phyloP scores from a whole-genome alignment of 2,329 filamentous ascomycete species.

The Cordyceps cicadae region DNA sequence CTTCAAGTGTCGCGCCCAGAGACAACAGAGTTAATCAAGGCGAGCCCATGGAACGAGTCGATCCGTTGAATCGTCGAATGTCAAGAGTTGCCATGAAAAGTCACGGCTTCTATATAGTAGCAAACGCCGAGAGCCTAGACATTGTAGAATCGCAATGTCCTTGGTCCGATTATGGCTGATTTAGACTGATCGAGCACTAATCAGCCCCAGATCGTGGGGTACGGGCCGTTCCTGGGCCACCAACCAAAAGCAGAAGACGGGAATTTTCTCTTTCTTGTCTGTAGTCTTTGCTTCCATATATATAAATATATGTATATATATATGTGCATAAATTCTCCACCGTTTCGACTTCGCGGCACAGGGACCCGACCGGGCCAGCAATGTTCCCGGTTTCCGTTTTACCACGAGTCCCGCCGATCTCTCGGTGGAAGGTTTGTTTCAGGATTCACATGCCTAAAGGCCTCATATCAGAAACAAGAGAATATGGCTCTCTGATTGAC shows the following conservation, averaged over 20 bases:
- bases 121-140: no score
- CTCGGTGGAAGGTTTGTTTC: no score
- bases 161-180: no score
- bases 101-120: no score
- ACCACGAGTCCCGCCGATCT: no score
- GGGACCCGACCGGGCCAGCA: neutral
- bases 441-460: no score
- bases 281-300: neutral
- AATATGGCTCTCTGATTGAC: no score
- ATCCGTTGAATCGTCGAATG: no score
- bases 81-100: no score
- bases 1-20: no score
- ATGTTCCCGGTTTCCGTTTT: neutral
- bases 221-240: neutral
- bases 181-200: neutral
- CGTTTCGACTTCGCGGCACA: neutral
- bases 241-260: neutral
- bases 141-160: neutral
- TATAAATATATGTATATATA: neutral
- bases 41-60: no score
- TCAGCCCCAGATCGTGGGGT: neutral
- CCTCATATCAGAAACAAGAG: no score
- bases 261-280: neutral
- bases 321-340: neutral
- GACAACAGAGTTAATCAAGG: neutral